These are phyloP conservation scores for Bombardia bombarda DNA, from an alignment of 495 filamentous ascomycete species.

Conservation along the genomic window DNA sequence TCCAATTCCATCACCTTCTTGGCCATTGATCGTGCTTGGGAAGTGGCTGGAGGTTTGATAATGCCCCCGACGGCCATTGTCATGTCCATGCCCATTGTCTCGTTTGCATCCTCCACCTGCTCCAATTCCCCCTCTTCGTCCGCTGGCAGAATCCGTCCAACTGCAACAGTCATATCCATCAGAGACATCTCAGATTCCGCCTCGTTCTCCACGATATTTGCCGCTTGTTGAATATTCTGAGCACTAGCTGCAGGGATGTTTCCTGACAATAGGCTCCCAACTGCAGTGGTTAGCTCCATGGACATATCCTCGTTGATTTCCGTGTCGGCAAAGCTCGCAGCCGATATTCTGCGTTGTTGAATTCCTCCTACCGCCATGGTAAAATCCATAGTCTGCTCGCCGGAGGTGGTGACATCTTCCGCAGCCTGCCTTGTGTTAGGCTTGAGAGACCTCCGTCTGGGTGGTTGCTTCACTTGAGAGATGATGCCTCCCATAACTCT, in stretches of 20 bases:
- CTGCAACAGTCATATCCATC: conserved; percentile 69
- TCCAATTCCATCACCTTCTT: conserved; percentile 55
- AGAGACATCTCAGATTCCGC: background rate
- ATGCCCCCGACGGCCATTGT: conserved; percentile 53
- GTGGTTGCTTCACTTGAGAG: conserved; percentile 27
- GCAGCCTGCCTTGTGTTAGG: no score
- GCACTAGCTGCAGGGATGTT: conserved; percentile 20
- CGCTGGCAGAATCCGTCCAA: conserved; percentile 37
- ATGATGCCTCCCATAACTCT: conserved; percentile 73
- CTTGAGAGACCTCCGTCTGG: conserved; percentile 14
- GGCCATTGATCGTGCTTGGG: conserved; percentile 37
- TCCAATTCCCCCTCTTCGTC: conserved; percentile 9
- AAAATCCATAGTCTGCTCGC: conserved; percentile 70
- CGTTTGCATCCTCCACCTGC: conserved; percentile 35
- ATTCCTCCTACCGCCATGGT: conserved; percentile 69
- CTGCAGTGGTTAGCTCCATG: conserved; percentile 72
- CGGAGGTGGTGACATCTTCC: conserved; percentile 15
- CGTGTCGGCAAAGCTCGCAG: conserved; percentile 19
- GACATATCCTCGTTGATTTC: conserved; percentile 60
- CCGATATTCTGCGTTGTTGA: conserved; percentile 15
- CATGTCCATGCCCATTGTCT: conserved; percentile 51
- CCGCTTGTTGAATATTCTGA: conserved; percentile 17
- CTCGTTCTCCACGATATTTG: conserved; percentile 8
- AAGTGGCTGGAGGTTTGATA: conserved; percentile 25
- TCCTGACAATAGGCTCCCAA: conserved; percentile 53